Base-by-base conservation (phyloP, 371 early-diverging fungal species). In the Lichtheimia ornata region DNA sequence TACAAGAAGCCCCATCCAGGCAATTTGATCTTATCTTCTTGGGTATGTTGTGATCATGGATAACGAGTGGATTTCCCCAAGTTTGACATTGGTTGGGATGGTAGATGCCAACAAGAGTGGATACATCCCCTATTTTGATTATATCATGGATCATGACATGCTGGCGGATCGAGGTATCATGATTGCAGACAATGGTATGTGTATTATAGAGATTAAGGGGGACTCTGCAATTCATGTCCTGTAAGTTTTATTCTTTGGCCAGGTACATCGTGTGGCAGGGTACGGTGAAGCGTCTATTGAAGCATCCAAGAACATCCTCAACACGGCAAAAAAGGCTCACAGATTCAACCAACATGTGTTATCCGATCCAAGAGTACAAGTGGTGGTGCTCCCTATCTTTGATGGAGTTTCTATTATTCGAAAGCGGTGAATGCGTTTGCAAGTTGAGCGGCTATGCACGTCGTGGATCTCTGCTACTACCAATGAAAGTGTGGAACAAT, bases 341-440 rank as follows among this genome's bases (percentile, higher is more conserved):
- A 64, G 61, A 1, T 92, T 91, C 60, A 91, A 92, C 65, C 70
- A 81, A 59, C 73, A 88, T 61, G 81, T 92, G 9, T 54, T 57
- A n/a, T 59, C 74, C 3, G 93, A 92, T 47, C 74, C 78, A 15
- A 76, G 90, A 44, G 76, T 82, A 0, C 87, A 87, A 41, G 76
- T 78, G 0, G 71, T 87, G 9, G 55, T 90, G 30, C 62, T 91
- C 47, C 92, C 91, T 1, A 42, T 83, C 11, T 88, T 86, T 68
- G 90, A 90, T 51, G 92, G 92, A 1, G 53, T 91, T 17, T 80
- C 82, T 3, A 60, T 92, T 17, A 84, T 91, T 12, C 76, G 78
- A 44, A 82, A 68, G 17, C 22, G 22, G 2, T 47, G 47, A 47
- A 47, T 15, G 28, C 41, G 49, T 72, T 2, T 22, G 22, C 22